Conservation (phyloP, 140 eudicot species). For the Flaveria floridana region DNA sequence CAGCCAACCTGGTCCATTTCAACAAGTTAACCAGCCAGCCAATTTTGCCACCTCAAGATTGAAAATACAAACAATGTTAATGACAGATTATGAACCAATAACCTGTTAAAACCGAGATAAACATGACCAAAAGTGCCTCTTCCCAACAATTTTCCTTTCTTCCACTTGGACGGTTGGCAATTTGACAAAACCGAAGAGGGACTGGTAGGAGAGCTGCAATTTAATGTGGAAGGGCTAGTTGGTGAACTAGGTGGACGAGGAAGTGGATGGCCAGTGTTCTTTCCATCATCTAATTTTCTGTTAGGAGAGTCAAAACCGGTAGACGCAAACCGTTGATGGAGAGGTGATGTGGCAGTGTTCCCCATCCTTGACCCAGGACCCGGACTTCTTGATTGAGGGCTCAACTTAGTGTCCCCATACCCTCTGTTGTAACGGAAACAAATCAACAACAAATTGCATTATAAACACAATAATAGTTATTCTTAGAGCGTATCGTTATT, state of each 20-base stretch:
- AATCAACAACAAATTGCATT: background rate
- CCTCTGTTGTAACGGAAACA: slow-evolving; percentile 42
- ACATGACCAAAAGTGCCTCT: slow-evolving; percentile 99
- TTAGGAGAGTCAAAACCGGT: slow-evolving; percentile 58
- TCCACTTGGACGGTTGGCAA: slow-evolving; percentile 63
- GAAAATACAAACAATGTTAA: background rate
- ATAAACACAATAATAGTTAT: background rate
- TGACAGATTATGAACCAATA: background rate
- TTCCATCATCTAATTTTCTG: slow-evolving; percentile 65
- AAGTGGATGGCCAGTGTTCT: slow-evolving; percentile 60
- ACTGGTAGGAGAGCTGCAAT: slow-evolving; percentile 67
- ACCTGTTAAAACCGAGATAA: slow-evolving; percentile 95
- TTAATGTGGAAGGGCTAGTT: slow-evolving; percentile 60
- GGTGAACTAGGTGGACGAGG: slow-evolving; percentile 87
- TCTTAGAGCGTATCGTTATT: background rate
- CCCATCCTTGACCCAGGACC: slow-evolving; percentile 61
- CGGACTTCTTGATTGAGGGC: slow-evolving; percentile 69
- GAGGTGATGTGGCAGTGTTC: slow-evolving; percentile 70
- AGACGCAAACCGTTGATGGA: slow-evolving; percentile 62
- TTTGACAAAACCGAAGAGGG: slow-evolving; percentile 56
- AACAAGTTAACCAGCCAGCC: background rate
- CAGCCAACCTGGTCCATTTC: no score
- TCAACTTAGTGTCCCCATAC: slow-evolving; percentile 45
- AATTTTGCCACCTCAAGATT: slow-evolving; percentile 9
- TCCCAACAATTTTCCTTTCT: slow-evolving; percentile 88